Evolutionary conservation across 1,284 basidiomycete species (phyloP).

Genomic region (Tetrapyrgos nigripes): DNA sequence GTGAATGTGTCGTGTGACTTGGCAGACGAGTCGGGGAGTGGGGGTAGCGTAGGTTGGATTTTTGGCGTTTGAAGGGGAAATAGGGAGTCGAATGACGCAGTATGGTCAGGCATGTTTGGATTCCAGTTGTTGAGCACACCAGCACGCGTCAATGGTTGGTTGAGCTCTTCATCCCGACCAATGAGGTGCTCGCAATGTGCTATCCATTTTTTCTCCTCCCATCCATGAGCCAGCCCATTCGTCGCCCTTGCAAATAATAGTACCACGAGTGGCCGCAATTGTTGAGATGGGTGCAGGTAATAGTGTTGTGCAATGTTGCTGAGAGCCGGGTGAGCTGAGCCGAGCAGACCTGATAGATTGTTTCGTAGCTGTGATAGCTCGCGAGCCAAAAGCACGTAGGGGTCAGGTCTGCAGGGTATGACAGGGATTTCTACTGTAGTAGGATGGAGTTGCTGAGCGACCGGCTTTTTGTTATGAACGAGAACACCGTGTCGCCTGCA

Average conservation of each 20-base stretch:
- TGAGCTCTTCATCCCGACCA: constrained; percentile 49
- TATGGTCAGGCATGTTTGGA: constrained; percentile 67
- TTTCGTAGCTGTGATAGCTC: constrained; percentile 72
- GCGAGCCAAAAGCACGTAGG: constrained; percentile 59
- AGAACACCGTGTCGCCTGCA: constrained; percentile 37
- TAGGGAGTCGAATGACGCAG: constrained; percentile 54
- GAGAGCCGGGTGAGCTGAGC: constrained; percentile 78
- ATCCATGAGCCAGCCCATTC: constrained; percentile 70
- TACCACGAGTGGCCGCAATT: constrained; percentile 84
- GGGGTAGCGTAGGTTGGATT: constrained; percentile 29
- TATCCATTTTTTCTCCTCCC: constrained; percentile 53
- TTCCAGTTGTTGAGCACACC: constrained; percentile 78
- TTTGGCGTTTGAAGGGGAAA: constrained; percentile 44
- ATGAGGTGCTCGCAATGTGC: constrained; percentile 38
- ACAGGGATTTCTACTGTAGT: neutral
- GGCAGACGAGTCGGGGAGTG: constrained; percentile 36
- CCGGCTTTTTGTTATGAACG: constrained; percentile 40
- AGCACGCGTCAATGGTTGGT: constrained; percentile 64
- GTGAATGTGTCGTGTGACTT: constrained; percentile 27
- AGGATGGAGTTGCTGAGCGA: constrained; percentile 22
- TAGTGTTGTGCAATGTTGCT: constrained; percentile 80
- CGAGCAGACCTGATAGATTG: constrained; percentile 73
- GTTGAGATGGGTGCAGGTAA: constrained; percentile 80
- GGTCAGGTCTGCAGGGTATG: constrained; percentile 40
- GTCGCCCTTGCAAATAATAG: constrained; percentile 84